These are phyloP conservation scores for Iris pallida DNA, from an alignment of 116 monocot genomes.

Conservation along the genomic window DNA sequence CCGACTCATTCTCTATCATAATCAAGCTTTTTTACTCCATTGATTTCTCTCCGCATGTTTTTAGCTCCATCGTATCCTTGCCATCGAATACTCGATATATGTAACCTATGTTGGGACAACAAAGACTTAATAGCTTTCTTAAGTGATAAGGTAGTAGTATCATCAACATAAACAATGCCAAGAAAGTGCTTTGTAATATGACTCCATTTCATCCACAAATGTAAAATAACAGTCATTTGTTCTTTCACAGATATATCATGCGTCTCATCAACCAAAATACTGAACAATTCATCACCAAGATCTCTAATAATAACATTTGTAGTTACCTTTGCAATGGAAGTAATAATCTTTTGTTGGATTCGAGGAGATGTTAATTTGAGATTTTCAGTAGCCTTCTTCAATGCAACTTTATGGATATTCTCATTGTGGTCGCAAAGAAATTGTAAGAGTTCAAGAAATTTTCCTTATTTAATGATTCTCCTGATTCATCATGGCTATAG, in stretches of 20 bases:
- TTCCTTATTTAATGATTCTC: neutral
- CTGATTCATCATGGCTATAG: neutral
- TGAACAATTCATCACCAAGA: neutral
- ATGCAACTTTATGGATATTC: neutral
- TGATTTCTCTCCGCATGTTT: no score
- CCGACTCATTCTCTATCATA: no score
- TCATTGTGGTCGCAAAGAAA: neutral
- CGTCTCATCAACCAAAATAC: neutral
- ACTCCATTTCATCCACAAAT: neutral
- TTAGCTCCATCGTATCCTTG: neutral
- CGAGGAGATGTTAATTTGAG: neutral
- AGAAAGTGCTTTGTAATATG: neutral
- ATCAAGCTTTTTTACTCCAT: no score
- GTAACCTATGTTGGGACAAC: neutral
- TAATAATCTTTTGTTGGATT: neutral
- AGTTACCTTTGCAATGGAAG: neutral
- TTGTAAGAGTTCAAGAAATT: neutral
- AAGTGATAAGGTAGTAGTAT: neutral
- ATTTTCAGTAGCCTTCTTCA: neutral
- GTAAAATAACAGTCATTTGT: neutral
- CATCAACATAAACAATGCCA: neutral
- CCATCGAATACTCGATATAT: neutral
- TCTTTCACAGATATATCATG: neutral
- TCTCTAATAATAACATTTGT: neutral
- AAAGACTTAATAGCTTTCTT: neutral